phyloP scores from a whole-genome alignment of 805 yeast genomes.

The Teunomyces lycoperdinae region DNA sequence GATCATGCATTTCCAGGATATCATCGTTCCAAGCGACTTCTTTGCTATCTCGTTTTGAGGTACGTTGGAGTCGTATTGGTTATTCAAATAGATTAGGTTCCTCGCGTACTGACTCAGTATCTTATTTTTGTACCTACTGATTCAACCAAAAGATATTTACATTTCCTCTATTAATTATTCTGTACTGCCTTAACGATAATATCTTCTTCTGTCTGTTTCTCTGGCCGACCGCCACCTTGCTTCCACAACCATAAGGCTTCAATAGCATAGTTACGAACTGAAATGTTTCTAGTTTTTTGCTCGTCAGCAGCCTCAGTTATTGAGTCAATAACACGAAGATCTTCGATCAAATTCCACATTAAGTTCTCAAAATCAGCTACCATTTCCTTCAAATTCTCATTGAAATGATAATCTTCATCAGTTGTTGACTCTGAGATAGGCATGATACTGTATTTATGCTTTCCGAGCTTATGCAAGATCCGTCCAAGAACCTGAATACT shows the following conservation, averaged over 20 bases:
- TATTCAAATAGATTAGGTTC: background rate
- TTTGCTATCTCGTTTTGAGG: background rate
- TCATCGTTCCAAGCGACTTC: background rate
- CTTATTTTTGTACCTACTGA: background rate
- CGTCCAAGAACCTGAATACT: slow-evolving; percentile 88
- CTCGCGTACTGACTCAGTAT: background rate
- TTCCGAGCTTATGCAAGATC: slow-evolving; percentile 75
- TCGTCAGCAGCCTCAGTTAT: slow-evolving; percentile 71
- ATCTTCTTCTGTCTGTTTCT: slow-evolving; percentile 23
- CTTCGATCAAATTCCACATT: slow-evolving; percentile 71
- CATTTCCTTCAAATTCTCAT: slow-evolving; percentile 22
- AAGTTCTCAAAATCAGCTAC: slow-evolving; percentile 44
- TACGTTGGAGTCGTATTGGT: background rate
- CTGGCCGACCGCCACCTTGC: slow-evolving; percentile 45
- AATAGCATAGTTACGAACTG: slow-evolving; percentile 77
- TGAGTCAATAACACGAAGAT: slow-evolving; percentile 60
- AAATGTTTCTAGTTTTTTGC: slow-evolving; percentile 55
- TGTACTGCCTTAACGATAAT: slow-evolving; percentile 21
- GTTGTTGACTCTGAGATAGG: slow-evolving; percentile 42
- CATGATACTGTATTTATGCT: slow-evolving; percentile 51
- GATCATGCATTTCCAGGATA: background rate
- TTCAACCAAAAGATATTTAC: slow-evolving; percentile 3
- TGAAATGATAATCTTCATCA: slow-evolving; percentile 36
- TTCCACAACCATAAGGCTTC: slow-evolving; percentile 93
- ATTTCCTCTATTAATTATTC: slow-evolving; percentile 1